Base-by-base conservation (phyloP, 2,329 filamentous ascomycete genomes). In the Pyrenochaeta sp. region DNA sequence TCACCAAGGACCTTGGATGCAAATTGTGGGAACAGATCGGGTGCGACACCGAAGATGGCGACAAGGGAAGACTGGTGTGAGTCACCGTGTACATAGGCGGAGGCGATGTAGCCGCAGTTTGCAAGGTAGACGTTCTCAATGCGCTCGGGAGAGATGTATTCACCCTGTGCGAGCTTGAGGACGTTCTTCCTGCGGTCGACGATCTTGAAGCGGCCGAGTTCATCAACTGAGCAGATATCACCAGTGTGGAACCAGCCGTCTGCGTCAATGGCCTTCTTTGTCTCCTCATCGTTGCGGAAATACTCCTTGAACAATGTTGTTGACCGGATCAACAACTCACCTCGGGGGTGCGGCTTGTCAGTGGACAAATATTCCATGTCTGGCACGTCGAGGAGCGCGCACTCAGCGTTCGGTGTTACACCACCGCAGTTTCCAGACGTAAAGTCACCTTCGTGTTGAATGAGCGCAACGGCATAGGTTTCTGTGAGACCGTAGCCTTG, bases 181-280 rank as follows among this genome's bases (percentile, higher is more conserved):
- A 99, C 91, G 78, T 98, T 98, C 89, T 99, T 99, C 79, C 92
- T 89, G 68, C 95, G 92, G 77, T 99, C 95, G 68, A 99, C 89
- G 77, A 99, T 96, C 77, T 86, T 88, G 82, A 98, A 89, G 56
- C 93, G 91, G 58, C 95, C 95, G 71, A 90, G 77, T 63, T 87
- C 87, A 76, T 99, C 95, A 20, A 99, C 83, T 60, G 88, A 85
- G 70, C 87, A 91, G 62, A 99, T 94, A 69, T 99, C 95, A 49
- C 95, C 95, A 0, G 92, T 97, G 74, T 90, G 90, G 85, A 99
- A 98, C 95, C 95, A 99, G 57, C 95, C 95, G 61, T 97, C 92
- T 29, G 88, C 81, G 7, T 94, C 91, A 40, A 98, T 82, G 0
- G 88, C 83, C 78, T 95, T 95, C 53, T 81, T 79, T 1, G 94